Conservation (phyloP, 1,284 basidiomycete genomes). For the Sutorius eximius region DNA sequence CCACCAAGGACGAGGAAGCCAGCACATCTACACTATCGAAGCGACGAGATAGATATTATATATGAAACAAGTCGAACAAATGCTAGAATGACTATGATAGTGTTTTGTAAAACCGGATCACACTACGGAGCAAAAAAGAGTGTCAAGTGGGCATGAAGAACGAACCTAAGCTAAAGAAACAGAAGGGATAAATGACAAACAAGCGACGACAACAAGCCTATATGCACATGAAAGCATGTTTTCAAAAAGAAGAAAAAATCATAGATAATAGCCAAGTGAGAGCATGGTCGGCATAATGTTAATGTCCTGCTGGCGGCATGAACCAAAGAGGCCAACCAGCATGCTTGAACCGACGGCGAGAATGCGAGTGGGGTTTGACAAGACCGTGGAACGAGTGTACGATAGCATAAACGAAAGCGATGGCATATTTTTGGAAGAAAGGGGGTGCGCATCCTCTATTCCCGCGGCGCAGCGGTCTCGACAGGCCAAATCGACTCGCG, state of each 20-base stretch:
- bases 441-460: conserved; percentile 20
- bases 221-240: conserved; percentile 33
- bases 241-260: conserved; percentile 3
- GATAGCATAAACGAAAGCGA: conserved; percentile 35
- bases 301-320: conserved; percentile 24
- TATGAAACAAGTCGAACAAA: conserved; percentile 28
- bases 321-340: conserved; percentile 16
- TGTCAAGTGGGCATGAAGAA: conserved; percentile 10
- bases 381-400: conserved; percentile 17
- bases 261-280: conserved; percentile 34
- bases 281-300: conserved; percentile 32
- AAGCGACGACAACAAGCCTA: conserved; percentile 24
- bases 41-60: conserved; percentile 34
- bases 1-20: conserved; percentile 1
- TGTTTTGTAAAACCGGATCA: conserved; percentile 19
- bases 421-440: conserved; percentile 23
- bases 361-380: conserved; percentile 29
- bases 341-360: conserved; percentile 2
- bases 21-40: conserved; percentile 29
- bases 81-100: conserved; percentile 23
- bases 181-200: conserved; percentile 30
- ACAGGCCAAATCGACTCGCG: conserved; percentile 33
- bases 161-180: conserved; percentile 15
- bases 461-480: conserved; percentile 30
- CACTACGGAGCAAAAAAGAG: conserved; percentile 14